phyloP scores from a whole-genome alignment of 306 rosid genomes.

The Styphnolobium japonicum region DNA sequence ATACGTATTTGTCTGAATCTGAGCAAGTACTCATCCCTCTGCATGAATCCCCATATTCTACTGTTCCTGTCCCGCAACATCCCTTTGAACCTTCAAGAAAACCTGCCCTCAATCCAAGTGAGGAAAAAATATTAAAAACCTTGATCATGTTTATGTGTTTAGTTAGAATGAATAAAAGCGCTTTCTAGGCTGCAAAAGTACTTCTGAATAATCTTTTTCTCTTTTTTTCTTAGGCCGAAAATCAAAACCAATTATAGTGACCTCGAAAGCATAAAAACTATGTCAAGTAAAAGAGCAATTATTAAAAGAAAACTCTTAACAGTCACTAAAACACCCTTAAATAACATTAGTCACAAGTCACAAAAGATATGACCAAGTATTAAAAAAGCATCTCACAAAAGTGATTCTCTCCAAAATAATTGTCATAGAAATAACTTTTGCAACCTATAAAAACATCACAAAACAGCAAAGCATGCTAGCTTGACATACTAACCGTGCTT shows the following conservation, averaged over 20 bases:
- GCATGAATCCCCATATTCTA: conserved; percentile 67
- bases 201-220: too few species aligned
- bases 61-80: conserved; percentile 68
- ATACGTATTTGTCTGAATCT: conserved; percentile 53
- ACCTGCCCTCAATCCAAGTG: conserved; percentile 34
- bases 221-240: too few species aligned
- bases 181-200: too few species aligned
- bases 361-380: too few species aligned
- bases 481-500: conserved; percentile 43
- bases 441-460: neutral
- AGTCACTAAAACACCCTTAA: too few species aligned
- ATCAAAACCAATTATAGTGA: too few species aligned
- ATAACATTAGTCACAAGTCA: too few species aligned
- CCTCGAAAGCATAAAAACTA: too few species aligned
- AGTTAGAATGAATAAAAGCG: too few species aligned
- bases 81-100: conserved; percentile 55
- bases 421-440: neutral
- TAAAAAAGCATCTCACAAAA: neutral
- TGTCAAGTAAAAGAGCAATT: too few species aligned
- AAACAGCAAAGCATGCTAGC: neutral
- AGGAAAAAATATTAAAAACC: neutral
- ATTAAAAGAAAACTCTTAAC: too few species aligned
- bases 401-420: neutral
- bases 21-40: conserved; percentile 50
- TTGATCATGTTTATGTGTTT: too few species aligned